A percentile compares a stretch with the other conserved stretches of the same genome.
phyloP scores from a whole-genome alignment of 371 early-diverging fungal species.

The Haplosporangium sp. region DNA sequence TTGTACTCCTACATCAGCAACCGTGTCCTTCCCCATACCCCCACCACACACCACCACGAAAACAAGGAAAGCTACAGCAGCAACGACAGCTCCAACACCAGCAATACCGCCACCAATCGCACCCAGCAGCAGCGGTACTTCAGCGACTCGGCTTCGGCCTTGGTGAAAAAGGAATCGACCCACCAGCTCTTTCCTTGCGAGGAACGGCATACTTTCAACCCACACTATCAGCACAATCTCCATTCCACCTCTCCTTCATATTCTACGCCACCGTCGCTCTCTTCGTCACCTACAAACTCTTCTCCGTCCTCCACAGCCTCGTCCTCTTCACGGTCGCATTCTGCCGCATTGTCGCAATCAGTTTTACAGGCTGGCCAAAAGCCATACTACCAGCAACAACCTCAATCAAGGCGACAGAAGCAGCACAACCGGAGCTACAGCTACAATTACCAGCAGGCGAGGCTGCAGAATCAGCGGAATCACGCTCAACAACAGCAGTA shows the following conservation, averaged over 20 bases:
- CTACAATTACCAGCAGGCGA: constrained; percentile 29
- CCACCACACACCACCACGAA: not conserved
- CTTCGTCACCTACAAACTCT: constrained; percentile 68
- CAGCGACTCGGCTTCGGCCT: constrained; percentile 19
- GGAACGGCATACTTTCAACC: constrained; percentile 42
- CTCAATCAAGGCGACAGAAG: constrained; percentile 3
- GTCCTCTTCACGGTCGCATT: constrained; percentile 62
- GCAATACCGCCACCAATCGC: not conserved
- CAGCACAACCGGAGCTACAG: constrained; percentile 2
- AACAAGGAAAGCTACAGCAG: constrained; percentile 10
- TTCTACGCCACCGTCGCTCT: constrained; percentile 61
- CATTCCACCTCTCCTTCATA: constrained; percentile 39
- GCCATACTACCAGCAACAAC: constrained; percentile 24
- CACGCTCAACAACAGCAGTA: constrained; percentile 15
- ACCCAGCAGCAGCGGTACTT: constrained; percentile 15
- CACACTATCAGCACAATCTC: constrained; percentile 51
- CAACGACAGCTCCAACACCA: not conserved
- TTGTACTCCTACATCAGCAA: constrained; percentile 39
- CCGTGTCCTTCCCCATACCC: constrained; percentile 21
- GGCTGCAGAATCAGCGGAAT: constrained; percentile 22
- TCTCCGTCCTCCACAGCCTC: constrained; percentile 67
- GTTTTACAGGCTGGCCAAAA: constrained; percentile 10
- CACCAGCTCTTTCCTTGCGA: constrained; percentile 42
- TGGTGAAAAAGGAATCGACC: constrained; percentile 27
- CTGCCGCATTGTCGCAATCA: constrained; percentile 23